Conservation (phyloP, 75 land plant genomes). For the Picea glauca region DNA sequence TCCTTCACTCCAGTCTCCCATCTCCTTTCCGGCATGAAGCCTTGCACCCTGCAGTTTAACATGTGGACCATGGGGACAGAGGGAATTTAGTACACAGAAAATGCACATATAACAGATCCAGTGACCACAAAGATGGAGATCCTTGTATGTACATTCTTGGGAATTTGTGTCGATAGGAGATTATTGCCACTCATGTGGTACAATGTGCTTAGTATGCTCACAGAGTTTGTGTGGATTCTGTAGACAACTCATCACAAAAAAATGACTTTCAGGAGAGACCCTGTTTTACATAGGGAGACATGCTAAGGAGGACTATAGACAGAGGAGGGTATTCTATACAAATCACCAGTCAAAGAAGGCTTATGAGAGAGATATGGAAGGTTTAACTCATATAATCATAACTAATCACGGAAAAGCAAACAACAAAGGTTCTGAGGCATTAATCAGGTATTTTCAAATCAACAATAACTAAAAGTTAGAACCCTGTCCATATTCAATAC, state of each 20-base stretch:
- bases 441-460: background rate
- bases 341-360: too few species aligned
- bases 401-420: background rate
- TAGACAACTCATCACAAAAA: too few species aligned
- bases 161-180: background rate
- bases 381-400: background rate
- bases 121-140: background rate
- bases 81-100: background rate
- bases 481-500: too few species aligned
- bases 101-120: background rate
- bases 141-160: background rate
- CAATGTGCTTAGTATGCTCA: background rate
- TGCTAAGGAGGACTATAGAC: too few species aligned
- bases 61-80: background rate
- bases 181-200: background rate
- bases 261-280: background rate
- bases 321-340: background rate
- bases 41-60: background rate
- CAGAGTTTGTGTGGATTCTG: background rate
- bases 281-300: too few species aligned
- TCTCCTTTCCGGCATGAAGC: background rate
- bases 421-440: background rate
- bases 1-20: background rate
- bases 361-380: background rate
- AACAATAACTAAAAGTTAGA: too few species aligned